These are phyloP conservation scores for Pseudogymnoascus sp. DNA, from an alignment of 2,329 filamentous ascomycete genomes.

Conservation along the genomic window DNA sequence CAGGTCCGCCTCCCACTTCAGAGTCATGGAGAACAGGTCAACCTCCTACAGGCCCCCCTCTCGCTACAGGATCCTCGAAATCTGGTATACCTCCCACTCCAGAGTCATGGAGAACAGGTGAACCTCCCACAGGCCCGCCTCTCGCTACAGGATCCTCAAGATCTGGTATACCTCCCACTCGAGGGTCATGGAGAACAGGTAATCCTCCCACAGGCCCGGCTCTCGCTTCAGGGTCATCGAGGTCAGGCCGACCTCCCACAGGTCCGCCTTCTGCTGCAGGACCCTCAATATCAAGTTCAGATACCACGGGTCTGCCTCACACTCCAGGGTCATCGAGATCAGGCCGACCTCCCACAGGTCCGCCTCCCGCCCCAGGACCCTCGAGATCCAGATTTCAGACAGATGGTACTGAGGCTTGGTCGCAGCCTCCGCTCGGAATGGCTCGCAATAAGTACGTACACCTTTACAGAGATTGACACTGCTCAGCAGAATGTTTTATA, in stretches of 20 bases:
- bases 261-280: not conserved
- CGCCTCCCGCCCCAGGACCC: not conserved
- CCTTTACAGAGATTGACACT: not conserved
- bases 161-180: no score
- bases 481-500: not conserved
- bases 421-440: not conserved
- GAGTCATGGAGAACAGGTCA: not conserved
- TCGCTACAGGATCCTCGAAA: no score
- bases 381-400: not conserved
- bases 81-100: no score
- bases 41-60: not conserved
- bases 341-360: not conserved
- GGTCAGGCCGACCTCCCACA: not conserved
- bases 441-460: constrained; percentile 56
- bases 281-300: not conserved
- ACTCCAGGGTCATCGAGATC: not conserved
- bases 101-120: no score
- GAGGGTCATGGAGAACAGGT: no score
- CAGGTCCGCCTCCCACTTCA: not conserved
- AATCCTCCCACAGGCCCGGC: not conserved
- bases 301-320: no score
- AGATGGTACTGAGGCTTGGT: not conserved
- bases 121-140: no score
- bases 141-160: no score
- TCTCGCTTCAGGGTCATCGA: not conserved